Percentiles rank a stretch among this genome's conserved stretches.
Evolutionary conservation across 75 land plant genomes (phyloP).

Genomic region (Chamaecyparis obtusa): DNA sequence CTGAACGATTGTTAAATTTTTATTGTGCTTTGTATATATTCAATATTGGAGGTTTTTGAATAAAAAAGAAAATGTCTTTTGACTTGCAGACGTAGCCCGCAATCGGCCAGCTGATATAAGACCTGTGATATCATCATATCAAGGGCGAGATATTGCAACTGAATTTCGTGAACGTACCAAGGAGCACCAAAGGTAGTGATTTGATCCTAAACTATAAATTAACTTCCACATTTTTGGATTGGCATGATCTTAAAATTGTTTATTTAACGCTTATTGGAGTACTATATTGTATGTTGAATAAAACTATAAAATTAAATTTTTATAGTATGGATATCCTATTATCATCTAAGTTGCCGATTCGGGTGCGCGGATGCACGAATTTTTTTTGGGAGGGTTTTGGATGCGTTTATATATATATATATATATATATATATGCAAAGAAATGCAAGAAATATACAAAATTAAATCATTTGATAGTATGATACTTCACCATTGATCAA

Average conservation of each 20-base stretch:
- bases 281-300: too few relatives aligned
- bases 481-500: too few relatives aligned
- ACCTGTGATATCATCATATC: constrained; percentile 71
- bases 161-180: constrained; percentile 85
- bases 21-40: not conserved
- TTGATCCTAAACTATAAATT: not conserved
- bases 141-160: constrained; percentile 71
- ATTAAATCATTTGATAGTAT: too few relatives aligned
- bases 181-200: constrained; percentile 70
- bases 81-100: constrained; percentile 69
- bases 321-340: not conserved
- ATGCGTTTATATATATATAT: too few relatives aligned
- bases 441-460: too few relatives aligned
- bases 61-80: not conserved
- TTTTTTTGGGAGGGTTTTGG: too few relatives aligned
- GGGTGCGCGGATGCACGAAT: too few relatives aligned
- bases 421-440: too few relatives aligned
- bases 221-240: not conserved
- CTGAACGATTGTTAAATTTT: not conserved
- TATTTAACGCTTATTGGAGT: too few relatives aligned
- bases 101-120: constrained; percentile 81
- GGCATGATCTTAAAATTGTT: not conserved
- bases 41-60: not conserved
- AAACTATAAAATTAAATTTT: too few relatives aligned
- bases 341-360: too few relatives aligned